Conservation (phyloP, 108 stramenopile species). For the Mediolabrus comicus region DNA sequence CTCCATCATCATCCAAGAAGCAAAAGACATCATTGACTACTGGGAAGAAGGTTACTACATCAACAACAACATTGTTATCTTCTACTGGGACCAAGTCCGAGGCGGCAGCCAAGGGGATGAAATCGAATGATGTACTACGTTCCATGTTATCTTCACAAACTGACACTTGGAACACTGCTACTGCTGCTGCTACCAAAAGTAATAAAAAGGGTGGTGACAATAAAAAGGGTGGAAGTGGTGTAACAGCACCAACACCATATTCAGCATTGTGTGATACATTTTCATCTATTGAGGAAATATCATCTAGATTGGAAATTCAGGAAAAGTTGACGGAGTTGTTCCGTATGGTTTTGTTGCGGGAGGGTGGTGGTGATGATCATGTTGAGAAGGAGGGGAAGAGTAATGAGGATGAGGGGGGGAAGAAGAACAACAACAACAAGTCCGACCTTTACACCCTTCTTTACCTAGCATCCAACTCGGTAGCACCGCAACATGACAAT, state of each 20-base stretch:
- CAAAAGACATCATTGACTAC: slow-evolving; percentile 32
- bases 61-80: slow-evolving; percentile 18
- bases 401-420: background rate
- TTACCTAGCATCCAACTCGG: slow-evolving; percentile 86
- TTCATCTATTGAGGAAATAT: slow-evolving; percentile 73
- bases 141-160: slow-evolving; percentile 14
- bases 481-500: slow-evolving; percentile 94
- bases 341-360: slow-evolving; percentile 48
- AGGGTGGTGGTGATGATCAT: slow-evolving; percentile 25
- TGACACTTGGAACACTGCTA: slow-evolving; percentile 15
- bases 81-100: slow-evolving; percentile 43
- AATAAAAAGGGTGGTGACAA: background rate
- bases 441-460: slow-evolving; percentile 78
- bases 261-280: slow-evolving; percentile 67
- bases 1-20: slow-evolving; percentile 9
- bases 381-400: background rate
- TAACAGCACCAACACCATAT: slow-evolving; percentile 58
- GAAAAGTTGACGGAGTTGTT: slow-evolving; percentile 70
- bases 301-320: slow-evolving; percentile 90
- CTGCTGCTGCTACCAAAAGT: background rate
- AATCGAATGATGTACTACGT: slow-evolving; percentile 25
- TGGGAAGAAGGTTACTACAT: slow-evolving; percentile 14
- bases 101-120: slow-evolving; percentile 45
- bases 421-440: slow-evolving; percentile 15
- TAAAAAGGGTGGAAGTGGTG: background rate